A percentile compares a stretch with the other conserved stretches of the same genome.
Conservation (phyloP, 106 monocot species). For the Hemerocallis citrina region DNA sequence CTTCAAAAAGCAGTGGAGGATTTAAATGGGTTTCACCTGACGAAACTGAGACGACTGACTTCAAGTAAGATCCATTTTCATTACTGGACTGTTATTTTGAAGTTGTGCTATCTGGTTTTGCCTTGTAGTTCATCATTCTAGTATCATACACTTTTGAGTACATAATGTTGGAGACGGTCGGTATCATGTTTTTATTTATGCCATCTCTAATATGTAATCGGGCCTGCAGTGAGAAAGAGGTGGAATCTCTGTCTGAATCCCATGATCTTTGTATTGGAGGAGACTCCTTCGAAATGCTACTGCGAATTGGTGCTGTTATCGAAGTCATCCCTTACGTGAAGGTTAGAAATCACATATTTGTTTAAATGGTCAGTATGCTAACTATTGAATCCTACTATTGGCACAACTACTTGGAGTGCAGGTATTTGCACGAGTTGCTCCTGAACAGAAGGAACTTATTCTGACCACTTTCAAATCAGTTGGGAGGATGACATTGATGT, state of each 20-base stretch:
- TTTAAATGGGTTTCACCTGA: constrained; percentile 95
- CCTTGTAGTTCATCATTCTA: not conserved
- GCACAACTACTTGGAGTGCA: constrained; percentile 14
- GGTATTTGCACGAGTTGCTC: constrained; percentile 98
- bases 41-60: constrained; percentile 61
- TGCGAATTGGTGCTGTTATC: constrained; percentile 54
- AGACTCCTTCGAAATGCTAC: constrained; percentile 95
- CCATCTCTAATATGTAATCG: not conserved
- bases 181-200: not conserved
- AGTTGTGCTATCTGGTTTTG: not conserved
- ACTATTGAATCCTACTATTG: not conserved
- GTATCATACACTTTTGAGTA: not conserved
- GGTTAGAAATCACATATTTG: constrained; percentile 30
- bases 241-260: constrained; percentile 69
- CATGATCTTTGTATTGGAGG: constrained; percentile 97
- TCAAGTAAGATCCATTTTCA: constrained; percentile 33
- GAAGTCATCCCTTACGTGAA: constrained; percentile 93
- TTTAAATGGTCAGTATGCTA: not conserved
- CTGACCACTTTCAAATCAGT: constrained; percentile 84
- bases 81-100: not conserved
- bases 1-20: constrained; percentile 21
- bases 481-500: constrained; percentile 97
- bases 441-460: constrained; percentile 97
- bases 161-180: not conserved
- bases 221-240: constrained; percentile 51